Evolutionary conservation across 2,329 filamentous ascomycete species (phyloP).

Genomic region (Fonsecaea erecta): DNA sequence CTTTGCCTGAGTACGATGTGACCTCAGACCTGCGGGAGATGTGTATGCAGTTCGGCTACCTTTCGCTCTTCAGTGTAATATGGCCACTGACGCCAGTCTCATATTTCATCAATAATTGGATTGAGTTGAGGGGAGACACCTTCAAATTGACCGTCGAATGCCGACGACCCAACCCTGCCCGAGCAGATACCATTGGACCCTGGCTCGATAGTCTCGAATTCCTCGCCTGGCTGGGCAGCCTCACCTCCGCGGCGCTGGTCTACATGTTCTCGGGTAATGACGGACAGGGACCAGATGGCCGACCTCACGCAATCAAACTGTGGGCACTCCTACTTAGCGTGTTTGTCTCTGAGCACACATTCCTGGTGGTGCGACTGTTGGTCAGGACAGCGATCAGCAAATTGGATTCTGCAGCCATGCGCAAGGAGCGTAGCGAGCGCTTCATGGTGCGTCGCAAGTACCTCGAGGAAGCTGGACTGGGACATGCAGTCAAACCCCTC

Average conservation of each 20-base stretch:
- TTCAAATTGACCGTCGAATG: constrained; percentile 91
- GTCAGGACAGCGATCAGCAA: constrained; percentile 76
- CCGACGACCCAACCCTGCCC: constrained; percentile 85
- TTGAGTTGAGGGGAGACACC: constrained; percentile 90
- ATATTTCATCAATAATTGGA: constrained; percentile 94
- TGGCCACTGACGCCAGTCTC: constrained; percentile 92
- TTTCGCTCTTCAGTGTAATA: constrained; percentile 87
- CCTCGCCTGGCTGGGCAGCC: constrained; percentile 88
- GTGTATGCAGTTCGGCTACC: constrained; percentile 86
- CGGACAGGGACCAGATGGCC: constrained; percentile 69
- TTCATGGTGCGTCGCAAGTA: constrained; percentile 80
- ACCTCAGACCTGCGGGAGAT: constrained; percentile 90
- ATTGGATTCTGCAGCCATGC: constrained; percentile 81
- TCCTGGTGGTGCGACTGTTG: constrained; percentile 74
- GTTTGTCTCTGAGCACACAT: constrained; percentile 85
- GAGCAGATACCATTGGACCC: constrained; percentile 90
- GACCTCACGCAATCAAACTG: constrained; percentile 70
- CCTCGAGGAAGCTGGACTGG: constrained; percentile 66
- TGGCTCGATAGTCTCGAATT: constrained; percentile 87
- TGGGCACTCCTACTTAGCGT: constrained; percentile 84
- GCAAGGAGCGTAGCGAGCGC: constrained; percentile 81
- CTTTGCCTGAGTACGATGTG: constrained; percentile 84
- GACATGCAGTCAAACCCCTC: constrained; percentile 56
- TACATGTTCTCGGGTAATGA: constrained; percentile 80
- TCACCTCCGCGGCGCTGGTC: constrained; percentile 84